Evolutionary conservation across 2,329 filamentous ascomycete genomes (phyloP).

Genomic region (Aspergillus aculeatinus): DNA sequence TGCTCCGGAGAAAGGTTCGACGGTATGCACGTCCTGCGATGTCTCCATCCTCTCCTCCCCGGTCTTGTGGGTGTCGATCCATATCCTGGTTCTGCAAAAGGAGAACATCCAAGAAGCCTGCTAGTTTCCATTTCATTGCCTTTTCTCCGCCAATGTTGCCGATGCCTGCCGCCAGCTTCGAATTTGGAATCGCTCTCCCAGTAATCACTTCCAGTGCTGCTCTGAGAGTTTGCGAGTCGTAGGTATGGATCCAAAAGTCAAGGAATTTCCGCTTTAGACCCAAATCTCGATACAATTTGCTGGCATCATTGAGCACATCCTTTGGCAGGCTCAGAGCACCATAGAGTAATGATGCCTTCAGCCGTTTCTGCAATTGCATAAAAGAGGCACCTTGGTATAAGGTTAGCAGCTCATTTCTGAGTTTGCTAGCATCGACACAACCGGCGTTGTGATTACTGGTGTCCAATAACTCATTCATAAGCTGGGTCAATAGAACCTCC

Average conservation of each 20-base stretch:
- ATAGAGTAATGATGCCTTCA: slow-evolving; percentile 59
- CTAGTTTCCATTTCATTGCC: slow-evolving; percentile 45
- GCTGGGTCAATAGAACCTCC: slow-evolving; percentile 60
- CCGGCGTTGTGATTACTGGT: slow-evolving; percentile 24
- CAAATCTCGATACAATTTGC: slow-evolving; percentile 55
- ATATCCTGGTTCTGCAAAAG: slow-evolving; percentile 60
- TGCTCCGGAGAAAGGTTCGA: slow-evolving; percentile 56
- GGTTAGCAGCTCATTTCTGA: slow-evolving; percentile 52
- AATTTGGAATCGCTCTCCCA: slow-evolving; percentile 50
- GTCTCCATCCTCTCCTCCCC: slow-evolving; percentile 39
- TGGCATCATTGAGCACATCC: slow-evolving; percentile 47
- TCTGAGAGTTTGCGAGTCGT: slow-evolving; percentile 52
- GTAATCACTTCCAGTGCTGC: slow-evolving; percentile 59
- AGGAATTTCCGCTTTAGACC: slow-evolving; percentile 59
- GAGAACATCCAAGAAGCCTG: slow-evolving; percentile 57
- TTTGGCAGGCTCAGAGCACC: slow-evolving; percentile 59
- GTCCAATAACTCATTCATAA: slow-evolving; percentile 58
- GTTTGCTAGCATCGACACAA: slow-evolving; percentile 25
- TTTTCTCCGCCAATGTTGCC: slow-evolving; percentile 16
- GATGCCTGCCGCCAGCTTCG: slow-evolving; percentile 12
- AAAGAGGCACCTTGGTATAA: slow-evolving; percentile 56
- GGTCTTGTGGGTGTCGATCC: slow-evolving; percentile 20
- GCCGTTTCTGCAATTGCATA: slow-evolving; percentile 53
- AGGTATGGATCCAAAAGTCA: slow-evolving; percentile 58
- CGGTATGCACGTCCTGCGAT: slow-evolving; percentile 52